Evolutionary conservation across 2,329 filamentous ascomycete species (phyloP).

Genomic region (Phialocephala sp.): DNA sequence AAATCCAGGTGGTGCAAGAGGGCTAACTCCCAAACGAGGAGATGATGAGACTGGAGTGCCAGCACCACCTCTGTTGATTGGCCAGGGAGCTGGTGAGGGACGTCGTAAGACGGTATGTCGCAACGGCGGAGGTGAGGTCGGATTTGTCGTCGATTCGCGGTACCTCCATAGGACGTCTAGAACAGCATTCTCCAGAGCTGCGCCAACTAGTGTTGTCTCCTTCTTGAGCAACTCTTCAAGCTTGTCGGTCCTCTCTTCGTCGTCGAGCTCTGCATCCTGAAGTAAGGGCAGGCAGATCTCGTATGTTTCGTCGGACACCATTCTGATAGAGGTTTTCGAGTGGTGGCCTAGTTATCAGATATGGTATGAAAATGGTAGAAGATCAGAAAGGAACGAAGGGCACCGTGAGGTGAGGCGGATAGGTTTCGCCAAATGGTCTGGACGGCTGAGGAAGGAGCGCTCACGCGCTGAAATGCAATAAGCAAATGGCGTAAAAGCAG

Average conservation of each 20-base stretch:
- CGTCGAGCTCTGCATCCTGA: slow-evolving; percentile 80
- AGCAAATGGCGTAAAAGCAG: slow-evolving; percentile 26
- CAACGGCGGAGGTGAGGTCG: slow-evolving; percentile 80
- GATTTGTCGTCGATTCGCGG: slow-evolving; percentile 67
- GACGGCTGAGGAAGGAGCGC: slow-evolving; percentile 33
- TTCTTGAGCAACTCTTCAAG: slow-evolving; percentile 84
- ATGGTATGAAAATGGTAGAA: slow-evolving; percentile 16
- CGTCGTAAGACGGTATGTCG: slow-evolving; percentile 89
- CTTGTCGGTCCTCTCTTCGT: slow-evolving; percentile 94
- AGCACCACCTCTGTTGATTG: slow-evolving; percentile 69
- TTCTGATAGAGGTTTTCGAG: slow-evolving; percentile 46
- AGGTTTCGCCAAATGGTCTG: slow-evolving; percentile 21
- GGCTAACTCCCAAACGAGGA: slow-evolving; percentile 79
- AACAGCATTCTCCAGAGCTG: slow-evolving; percentile 85
- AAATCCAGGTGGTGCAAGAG: slow-evolving; percentile 84
- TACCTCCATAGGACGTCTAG: slow-evolving; percentile 90
- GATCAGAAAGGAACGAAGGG: slow-evolving; percentile 22
- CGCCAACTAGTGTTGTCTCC: slow-evolving; percentile 76
- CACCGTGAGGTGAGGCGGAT: slow-evolving; percentile 15
- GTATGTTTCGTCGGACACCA: slow-evolving; percentile 93
- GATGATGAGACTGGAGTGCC: slow-evolving; percentile 83
- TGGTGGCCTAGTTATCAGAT: slow-evolving; percentile 3
- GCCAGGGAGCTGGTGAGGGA: slow-evolving; percentile 93
- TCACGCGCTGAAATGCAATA: slow-evolving; percentile 35
- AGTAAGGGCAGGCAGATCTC: slow-evolving; percentile 90